phyloP scores from a whole-genome alignment of 1,284 basidiomycete species.

The Boletus holoroseus region DNA sequence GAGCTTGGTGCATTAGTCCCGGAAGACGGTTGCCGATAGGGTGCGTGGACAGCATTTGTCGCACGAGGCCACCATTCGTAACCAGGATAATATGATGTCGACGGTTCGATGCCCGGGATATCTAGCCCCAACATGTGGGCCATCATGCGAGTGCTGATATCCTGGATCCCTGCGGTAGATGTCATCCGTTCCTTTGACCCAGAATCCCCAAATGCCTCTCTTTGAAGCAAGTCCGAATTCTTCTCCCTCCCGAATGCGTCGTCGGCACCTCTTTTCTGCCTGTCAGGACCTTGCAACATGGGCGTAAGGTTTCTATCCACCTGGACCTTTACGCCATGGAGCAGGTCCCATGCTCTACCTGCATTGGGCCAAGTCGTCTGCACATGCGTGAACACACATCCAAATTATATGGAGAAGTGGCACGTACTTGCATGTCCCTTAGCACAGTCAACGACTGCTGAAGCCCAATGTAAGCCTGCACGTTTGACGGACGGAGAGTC shows the following conservation, averaged over 20 bases:
- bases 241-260: conserved; percentile 60
- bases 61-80: conserved; percentile 70
- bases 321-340: conserved; percentile 63
- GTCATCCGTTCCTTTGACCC: conserved; percentile 21
- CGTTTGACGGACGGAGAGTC: conserved; percentile 60
- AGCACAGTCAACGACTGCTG: conserved; percentile 63
- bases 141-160: conserved; percentile 56
- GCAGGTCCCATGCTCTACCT: conserved; percentile 59
- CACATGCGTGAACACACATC: conserved; percentile 14
- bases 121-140: conserved; percentile 67
- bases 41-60: conserved; percentile 12
- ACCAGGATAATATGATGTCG: conserved; percentile 61
- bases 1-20: neutral
- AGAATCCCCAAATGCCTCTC: conserved; percentile 38
- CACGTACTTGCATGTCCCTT: conserved; percentile 62
- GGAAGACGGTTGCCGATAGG: conserved; percentile 18
- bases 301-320: conserved; percentile 41
- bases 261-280: conserved; percentile 58
- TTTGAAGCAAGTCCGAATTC: conserved; percentile 42
- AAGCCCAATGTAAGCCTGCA: conserved; percentile 63
- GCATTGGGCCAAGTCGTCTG: conserved; percentile 70
- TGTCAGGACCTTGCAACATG: conserved; percentile 35
- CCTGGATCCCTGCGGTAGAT: conserved; percentile 44
- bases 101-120: conserved; percentile 54
- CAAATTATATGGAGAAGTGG: neutral